Percentiles rank a stretch among this genome's conserved stretches.
Conservation (phyloP, 2,329 filamentous ascomycete species). For the Aspergillus novoparasiticus region DNA sequence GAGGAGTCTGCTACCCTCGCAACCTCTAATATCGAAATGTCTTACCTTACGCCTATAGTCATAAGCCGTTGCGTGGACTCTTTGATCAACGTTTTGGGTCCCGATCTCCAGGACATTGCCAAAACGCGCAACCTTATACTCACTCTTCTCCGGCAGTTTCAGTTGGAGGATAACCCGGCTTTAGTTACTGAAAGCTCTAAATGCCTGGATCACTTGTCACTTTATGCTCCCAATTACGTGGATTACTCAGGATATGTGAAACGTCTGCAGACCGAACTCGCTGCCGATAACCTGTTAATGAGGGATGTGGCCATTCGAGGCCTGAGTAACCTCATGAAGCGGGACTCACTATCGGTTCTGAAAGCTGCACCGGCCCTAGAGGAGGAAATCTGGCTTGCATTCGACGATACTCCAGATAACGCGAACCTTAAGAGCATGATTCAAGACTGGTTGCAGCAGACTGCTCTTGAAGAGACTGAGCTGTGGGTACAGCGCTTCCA, state of each 20-base stretch:
- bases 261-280: slow-evolving; percentile 75
- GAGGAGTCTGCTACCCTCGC: slow-evolving; percentile 76
- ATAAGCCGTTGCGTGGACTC: slow-evolving; percentile 89
- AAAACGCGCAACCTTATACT: slow-evolving; percentile 93
- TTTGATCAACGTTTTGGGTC: slow-evolving; percentile 93
- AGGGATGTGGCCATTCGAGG: slow-evolving; percentile 83
- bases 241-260: slow-evolving; percentile 83
- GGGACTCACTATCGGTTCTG: slow-evolving; percentile 81
- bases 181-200: slow-evolving; percentile 76
- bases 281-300: slow-evolving; percentile 68
- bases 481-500: slow-evolving; percentile 91
- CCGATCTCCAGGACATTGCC: slow-evolving; percentile 87
- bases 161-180: slow-evolving; percentile 69
- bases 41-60: slow-evolving; percentile 77
- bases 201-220: slow-evolving; percentile 85
- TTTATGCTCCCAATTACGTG: slow-evolving; percentile 88
- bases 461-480: slow-evolving; percentile 74
- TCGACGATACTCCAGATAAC: slow-evolving; percentile 76
- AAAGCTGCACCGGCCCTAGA: slow-evolving; percentile 77
- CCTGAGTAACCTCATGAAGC: slow-evolving; percentile 92
- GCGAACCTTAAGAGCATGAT: slow-evolving; percentile 84
- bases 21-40: slow-evolving; percentile 87
- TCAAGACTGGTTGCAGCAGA: slow-evolving; percentile 90
- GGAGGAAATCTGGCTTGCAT: slow-evolving; percentile 85
- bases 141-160: slow-evolving; percentile 80